These are phyloP conservation scores for Pleurotus platypus DNA, from an alignment of 768 basidiomycete genomes.

Conservation along the genomic window DNA sequence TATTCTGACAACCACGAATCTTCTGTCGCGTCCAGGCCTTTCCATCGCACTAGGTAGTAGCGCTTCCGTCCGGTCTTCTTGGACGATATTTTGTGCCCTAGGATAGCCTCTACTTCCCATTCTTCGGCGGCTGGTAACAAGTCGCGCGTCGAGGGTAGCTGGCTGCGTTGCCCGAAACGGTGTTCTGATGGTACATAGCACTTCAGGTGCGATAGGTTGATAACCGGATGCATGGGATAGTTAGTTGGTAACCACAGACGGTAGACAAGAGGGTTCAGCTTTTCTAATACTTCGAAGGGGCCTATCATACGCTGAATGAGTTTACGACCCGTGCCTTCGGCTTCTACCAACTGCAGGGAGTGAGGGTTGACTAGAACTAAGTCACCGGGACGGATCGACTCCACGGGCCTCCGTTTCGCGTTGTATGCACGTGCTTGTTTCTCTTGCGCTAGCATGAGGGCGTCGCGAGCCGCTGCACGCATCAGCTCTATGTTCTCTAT, in stretches of 20 bases:
- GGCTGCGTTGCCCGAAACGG: no score
- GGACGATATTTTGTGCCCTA: not conserved
- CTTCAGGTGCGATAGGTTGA: no score
- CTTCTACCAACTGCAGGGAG: not conserved
- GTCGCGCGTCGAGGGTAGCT: no score
- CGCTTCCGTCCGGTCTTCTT: not conserved
- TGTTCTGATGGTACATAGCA: no score
- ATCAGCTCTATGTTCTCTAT: not conserved
- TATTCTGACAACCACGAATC: not conserved
- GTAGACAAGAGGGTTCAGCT: conserved; percentile 7
- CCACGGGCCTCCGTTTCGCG: not conserved
- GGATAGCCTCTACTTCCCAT: not conserved
- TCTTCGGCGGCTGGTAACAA: not conserved
- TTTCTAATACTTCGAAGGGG: not conserved
- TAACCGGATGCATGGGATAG: conserved; percentile 10
- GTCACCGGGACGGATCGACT: not conserved
- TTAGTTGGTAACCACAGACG: not conserved
- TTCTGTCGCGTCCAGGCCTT: not conserved
- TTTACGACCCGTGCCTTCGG: not conserved
- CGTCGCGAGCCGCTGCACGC: not conserved
- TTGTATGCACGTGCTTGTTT: not conserved
- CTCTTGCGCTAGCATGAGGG: not conserved
- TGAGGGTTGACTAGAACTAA: not conserved
- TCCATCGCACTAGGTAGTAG: not conserved
- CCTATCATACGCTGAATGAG: not conserved